phyloP scores from a whole-genome alignment of 768 basidiomycete species.

The Mycena maculata region DNA sequence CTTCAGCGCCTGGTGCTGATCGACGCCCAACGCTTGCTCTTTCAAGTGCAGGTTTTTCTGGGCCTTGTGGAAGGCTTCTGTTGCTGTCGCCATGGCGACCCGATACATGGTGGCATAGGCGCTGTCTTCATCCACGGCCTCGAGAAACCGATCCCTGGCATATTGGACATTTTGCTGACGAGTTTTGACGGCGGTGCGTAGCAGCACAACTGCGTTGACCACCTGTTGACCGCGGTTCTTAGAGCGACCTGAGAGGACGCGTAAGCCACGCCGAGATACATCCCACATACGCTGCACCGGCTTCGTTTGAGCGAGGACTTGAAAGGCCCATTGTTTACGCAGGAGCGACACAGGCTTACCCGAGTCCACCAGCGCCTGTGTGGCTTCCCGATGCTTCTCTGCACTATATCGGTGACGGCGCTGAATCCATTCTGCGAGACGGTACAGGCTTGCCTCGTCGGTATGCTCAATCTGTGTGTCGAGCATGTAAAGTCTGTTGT shows the following conservation, averaged over 20 bases:
- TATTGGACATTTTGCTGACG: neutral
- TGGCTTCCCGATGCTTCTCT: constrained; percentile 28
- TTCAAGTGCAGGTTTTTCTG: neutral
- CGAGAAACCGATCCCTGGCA: neutral
- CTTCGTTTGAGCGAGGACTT: constrained; percentile 42
- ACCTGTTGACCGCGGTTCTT: neutral
- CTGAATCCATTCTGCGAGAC: constrained; percentile 48
- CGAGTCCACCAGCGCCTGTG: constrained; percentile 31
- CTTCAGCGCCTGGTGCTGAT: neutral
- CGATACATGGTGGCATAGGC: neutral
- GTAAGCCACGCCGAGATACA: neutral
- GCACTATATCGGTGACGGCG: constrained; percentile 30
- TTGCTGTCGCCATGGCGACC: neutral
- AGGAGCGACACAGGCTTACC: constrained; percentile 35
- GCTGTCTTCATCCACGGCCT: neutral
- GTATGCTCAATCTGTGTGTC: constrained; percentile 41
- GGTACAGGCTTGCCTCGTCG: constrained; percentile 36
- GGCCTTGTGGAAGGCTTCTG: neutral
- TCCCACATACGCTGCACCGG: neutral
- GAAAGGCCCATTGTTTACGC: constrained; percentile 46
- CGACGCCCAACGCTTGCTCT: neutral
- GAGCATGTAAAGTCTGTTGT: constrained; percentile 32
- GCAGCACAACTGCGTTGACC: neutral
- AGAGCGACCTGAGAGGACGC: neutral
- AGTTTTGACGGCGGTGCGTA: neutral